phyloP scores from a whole-genome alignment of 1,284 basidiomycete species.

The Coniferiporia weirii region DNA sequence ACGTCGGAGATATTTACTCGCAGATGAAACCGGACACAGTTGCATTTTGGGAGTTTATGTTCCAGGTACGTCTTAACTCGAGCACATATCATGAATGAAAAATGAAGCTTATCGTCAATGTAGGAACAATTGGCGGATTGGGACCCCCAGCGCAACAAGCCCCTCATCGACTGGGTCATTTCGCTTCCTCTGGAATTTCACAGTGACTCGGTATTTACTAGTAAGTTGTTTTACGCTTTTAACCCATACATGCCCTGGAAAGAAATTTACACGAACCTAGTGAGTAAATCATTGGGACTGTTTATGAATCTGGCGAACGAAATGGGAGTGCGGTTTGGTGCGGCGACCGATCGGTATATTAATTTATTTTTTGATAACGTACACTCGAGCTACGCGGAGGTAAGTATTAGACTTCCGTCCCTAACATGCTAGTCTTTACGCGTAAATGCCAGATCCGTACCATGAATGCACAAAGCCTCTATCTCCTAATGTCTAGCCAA shows the following conservation, averaged over 20 bases:
- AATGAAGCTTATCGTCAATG: constrained; percentile 19
- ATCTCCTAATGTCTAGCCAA: constrained; percentile 53
- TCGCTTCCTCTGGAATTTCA: constrained; percentile 77
- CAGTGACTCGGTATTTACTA: constrained; percentile 70
- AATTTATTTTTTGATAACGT: constrained; percentile 71
- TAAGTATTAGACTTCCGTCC: constrained; percentile 28
- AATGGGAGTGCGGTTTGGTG: constrained; percentile 58
- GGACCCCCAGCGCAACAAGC: constrained; percentile 81
- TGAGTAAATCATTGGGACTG: constrained; percentile 62
- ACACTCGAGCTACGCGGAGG: constrained; percentile 81
- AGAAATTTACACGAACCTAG: constrained; percentile 31
- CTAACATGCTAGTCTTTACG: constrained; percentile 8
- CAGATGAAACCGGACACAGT: constrained; percentile 84
- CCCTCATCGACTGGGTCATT: constrained; percentile 77
- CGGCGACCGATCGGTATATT: constrained; percentile 63
- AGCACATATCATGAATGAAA: constrained; percentile 1
- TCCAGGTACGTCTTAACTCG: constrained; percentile 42
- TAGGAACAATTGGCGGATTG: constrained; percentile 67
- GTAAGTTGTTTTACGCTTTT: constrained; percentile 36
- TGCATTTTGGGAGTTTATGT: constrained; percentile 65
- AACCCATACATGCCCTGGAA: neutral
- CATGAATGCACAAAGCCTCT: constrained; percentile 66
- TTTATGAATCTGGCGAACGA: constrained; percentile 56
- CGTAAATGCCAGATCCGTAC: constrained; percentile 52
- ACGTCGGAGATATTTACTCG: constrained; percentile 66